Conservation (phyloP, 1,139 yeast species). For the Candida tropicalis region DNA sequence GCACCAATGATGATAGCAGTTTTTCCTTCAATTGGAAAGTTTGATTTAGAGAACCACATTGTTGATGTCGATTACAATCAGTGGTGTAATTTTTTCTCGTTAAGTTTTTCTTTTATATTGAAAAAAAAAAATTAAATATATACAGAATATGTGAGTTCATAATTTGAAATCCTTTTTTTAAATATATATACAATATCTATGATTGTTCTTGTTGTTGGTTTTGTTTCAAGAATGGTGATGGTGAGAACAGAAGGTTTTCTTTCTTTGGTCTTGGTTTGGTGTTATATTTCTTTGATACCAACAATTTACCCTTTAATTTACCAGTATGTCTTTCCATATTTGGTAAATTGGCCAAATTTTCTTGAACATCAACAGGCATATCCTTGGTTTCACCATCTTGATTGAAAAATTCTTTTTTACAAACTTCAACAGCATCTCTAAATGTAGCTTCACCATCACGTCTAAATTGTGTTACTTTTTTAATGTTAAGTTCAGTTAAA, state of each 20-base stretch:
- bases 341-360: slow-evolving; percentile 40
- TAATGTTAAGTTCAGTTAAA: slow-evolving; percentile 59
- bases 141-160: slow-evolving; percentile 1
- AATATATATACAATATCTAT: slow-evolving; percentile 5
- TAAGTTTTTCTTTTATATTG: background rate
- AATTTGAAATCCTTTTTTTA: no score
- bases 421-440: slow-evolving; percentile 61
- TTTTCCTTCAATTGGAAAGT: slow-evolving; percentile 47
- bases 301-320: slow-evolving; percentile 26
- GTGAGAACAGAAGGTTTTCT: slow-evolving; percentile 29
- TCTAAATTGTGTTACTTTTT: slow-evolving; percentile 50
- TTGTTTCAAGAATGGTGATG: slow-evolving; percentile 36
- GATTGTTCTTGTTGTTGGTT: background rate
- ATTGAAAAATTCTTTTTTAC: slow-evolving; percentile 60
- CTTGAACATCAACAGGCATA: slow-evolving; percentile 25
- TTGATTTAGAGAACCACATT: slow-evolving; percentile 31
- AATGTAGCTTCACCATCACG: slow-evolving; percentile 56
- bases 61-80: background rate
- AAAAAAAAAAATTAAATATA: slow-evolving; percentile 2
- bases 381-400: slow-evolving; percentile 30
- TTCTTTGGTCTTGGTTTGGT: slow-evolving; percentile 34
- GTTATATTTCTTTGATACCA: slow-evolving; percentile 38
- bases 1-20: slow-evolving; percentile 88
- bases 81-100: background rate
- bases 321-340: slow-evolving; percentile 32